Base-by-base conservation (phyloP, 2,329 filamentous ascomycete genomes). In the Aspergillus quadrilineatus region DNA sequence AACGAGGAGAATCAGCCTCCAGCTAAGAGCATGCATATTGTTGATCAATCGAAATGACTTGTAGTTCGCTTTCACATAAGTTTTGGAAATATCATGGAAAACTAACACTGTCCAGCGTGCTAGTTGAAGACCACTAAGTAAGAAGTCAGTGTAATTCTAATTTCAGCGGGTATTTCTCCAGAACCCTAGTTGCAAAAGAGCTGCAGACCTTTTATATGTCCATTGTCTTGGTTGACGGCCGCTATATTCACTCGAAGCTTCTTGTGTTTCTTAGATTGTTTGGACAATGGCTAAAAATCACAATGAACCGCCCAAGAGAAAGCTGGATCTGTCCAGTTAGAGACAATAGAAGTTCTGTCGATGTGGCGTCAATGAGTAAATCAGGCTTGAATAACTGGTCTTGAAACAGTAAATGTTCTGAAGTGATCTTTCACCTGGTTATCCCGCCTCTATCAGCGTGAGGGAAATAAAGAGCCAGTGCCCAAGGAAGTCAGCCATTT, bases 1-100 rank as follows among this genome's bases (percentile, higher is more conserved):
- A 45, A 65, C 59, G 41, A 75, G 53, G 32, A 69, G 50, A 29
- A 59, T 53, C 48, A 58, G 57, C 49, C 52, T 47, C 46, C 57
- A n/a, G 12, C 34, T 56, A 12, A 36, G 53, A 29, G 14, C 41
- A 17, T 26, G 14, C 15, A 53, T 37, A 36, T n/a, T 41, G 29
- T 44, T 29, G 57, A 61, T 63, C 22, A 8, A 46, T 53, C 22
- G 42, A 17, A 45, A 15, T 22, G 39, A 22, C 22, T 22, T 22
- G 22, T 22, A 22, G 22, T 56, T 50, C 22, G 1, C 41, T 14
- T 53, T 34, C 45, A 8, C 22, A n/a, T 50, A 34, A 7, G 4
- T 5, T 22, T 17, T 3, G 37, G 49, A 7, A 43, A 29, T 30
- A 32, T 48, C 44, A 14, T 48, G 50, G 22, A 48, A n/a, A 51